Evolutionary conservation across 495 filamentous ascomycete species (phyloP), one percentile per base, ranked within the genome.

Genomic region (Lasiosphaeriaceae sp.): DNA sequence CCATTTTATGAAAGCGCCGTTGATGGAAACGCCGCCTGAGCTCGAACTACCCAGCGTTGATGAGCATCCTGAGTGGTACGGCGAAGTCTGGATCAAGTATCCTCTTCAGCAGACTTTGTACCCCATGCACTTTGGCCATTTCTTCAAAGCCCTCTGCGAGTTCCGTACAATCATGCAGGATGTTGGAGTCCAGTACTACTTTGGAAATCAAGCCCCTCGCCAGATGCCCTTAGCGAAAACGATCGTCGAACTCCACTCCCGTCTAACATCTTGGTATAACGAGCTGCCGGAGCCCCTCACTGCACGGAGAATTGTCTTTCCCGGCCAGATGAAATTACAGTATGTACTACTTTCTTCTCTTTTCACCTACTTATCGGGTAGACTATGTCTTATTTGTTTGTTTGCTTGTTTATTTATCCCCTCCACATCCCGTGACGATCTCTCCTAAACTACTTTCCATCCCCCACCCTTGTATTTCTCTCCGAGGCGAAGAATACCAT

Each of bases 241-340:
- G 4, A 43, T 43, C 39, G n/a, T 9, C 14, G 16, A 43, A 43
- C 39, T 43, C 2, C 16, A 43, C 39, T 3, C 39, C 9, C 39
- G 39, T 17, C 14, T 43, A 3, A n/a, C 3, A 5, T 14, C 21
- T 20, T 74, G 71, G 71, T 60, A 66, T 19, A 22, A 39, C 9
- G 53, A 57, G 9, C 68, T 75, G 0, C 72, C 71, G 0, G 66
- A 71, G 4, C 51, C 62, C 2, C 63, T 75, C 9, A 61, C 63
- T 5, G 63, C 72, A 4, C 66, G 58, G 34, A 68, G 62, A 49
- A 58, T 72, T 12, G 69, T 72, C 16, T 46, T 72, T 11, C 72
- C 72, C 4, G 61, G 66, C n/a, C 72, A 75, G 7, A 56, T 75
- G 12, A 71, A 71, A 50, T 55, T 72, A 24, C 66, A 67, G 47